Evolutionary conservation across 2,329 filamentous ascomycete genomes (phyloP).

Genomic region (Botryotinia globosa): DNA sequence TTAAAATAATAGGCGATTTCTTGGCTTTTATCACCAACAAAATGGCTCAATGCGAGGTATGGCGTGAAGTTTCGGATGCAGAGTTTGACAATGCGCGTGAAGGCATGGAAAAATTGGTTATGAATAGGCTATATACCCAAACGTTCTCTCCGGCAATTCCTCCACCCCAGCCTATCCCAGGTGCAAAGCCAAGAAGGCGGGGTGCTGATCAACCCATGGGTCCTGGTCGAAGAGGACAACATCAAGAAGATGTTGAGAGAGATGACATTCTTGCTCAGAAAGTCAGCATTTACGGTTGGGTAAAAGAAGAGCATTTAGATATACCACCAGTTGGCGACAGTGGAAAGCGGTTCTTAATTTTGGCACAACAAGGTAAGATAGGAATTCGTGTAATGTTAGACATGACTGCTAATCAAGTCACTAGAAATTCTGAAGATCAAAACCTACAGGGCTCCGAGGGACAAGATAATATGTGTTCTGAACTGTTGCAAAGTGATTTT

Average conservation of each 20-base stretch:
- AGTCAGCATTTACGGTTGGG: slow-evolving; percentile 95
- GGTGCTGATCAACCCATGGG: slow-evolving; percentile 67
- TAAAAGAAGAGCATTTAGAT: slow-evolving; percentile 88
- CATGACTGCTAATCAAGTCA: slow-evolving; percentile 29
- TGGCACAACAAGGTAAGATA: slow-evolving; percentile 77
- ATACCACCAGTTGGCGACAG: slow-evolving; percentile 82
- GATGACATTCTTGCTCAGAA: slow-evolving; percentile 97
- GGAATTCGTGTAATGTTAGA: not conserved
- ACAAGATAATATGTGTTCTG: slow-evolving; percentile 97
- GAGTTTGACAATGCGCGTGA: slow-evolving; percentile 98
- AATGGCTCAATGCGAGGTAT: slow-evolving; percentile 96
- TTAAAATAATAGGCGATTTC: slow-evolving; percentile 98
- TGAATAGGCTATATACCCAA: slow-evolving; percentile 94
- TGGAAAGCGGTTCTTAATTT: slow-evolving; percentile 78
- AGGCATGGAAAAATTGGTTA: slow-evolving; percentile 99
- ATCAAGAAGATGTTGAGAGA: slow-evolving; percentile 95
- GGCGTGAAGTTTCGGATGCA: slow-evolving; percentile 90
- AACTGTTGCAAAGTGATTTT: slow-evolving; percentile 99
- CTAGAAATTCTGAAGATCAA: slow-evolving; percentile 92
- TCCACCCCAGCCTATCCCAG: slow-evolving; percentile 69
- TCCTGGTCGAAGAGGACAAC: slow-evolving; percentile 86
- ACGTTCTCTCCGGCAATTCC: slow-evolving; percentile 95
- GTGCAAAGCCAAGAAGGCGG: slow-evolving; percentile 65
- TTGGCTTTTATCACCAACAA: slow-evolving; percentile 96
- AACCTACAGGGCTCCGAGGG: slow-evolving; percentile 90